phyloP scores from a whole-genome alignment of 257 asterid species.

The Nicotiana benthamiana region DNA sequence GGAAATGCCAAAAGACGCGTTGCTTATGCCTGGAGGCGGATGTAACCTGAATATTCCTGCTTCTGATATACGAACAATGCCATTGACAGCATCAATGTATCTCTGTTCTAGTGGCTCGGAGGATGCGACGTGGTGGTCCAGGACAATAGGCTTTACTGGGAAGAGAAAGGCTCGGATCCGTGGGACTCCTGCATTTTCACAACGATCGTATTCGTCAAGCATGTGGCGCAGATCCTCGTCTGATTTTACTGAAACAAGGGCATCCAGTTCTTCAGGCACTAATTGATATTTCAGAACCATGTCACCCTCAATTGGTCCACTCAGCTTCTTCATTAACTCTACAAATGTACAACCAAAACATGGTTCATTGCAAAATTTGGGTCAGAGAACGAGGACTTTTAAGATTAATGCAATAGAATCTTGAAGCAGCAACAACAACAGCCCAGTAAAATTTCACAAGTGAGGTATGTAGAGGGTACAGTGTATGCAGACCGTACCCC shows the following conservation, averaged over 20 bases:
- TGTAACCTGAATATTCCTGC: background rate
- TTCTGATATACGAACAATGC: background rate
- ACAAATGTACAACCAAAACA: background rate
- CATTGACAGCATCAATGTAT: constrained; percentile 10
- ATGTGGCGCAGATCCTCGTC: constrained; percentile 71
- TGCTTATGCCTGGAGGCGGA: background rate
- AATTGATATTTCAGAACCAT: constrained; percentile 72
- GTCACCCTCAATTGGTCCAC: constrained; percentile 47
- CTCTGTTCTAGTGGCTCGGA: background rate
- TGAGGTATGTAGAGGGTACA: no score
- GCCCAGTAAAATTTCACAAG: no score
- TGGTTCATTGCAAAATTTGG: background rate
- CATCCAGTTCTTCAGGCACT: constrained; percentile 66
- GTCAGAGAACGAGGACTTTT: no score
- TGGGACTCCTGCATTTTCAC: constrained; percentile 32
- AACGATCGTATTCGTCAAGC: constrained; percentile 50
- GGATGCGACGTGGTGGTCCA: constrained; percentile 18
- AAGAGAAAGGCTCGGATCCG: constrained; percentile 61
- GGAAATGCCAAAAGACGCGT: background rate
- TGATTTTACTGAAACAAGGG: constrained; percentile 57
- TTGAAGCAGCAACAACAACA: background rate
- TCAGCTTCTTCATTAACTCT: constrained; percentile 74
- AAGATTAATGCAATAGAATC: background rate
- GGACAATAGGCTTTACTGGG: constrained; percentile 31
- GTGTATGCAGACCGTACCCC: no score